phyloP scores from a whole-genome alignment of 441 rosid genomes.

The Rhodomyrtus psidioides region DNA sequence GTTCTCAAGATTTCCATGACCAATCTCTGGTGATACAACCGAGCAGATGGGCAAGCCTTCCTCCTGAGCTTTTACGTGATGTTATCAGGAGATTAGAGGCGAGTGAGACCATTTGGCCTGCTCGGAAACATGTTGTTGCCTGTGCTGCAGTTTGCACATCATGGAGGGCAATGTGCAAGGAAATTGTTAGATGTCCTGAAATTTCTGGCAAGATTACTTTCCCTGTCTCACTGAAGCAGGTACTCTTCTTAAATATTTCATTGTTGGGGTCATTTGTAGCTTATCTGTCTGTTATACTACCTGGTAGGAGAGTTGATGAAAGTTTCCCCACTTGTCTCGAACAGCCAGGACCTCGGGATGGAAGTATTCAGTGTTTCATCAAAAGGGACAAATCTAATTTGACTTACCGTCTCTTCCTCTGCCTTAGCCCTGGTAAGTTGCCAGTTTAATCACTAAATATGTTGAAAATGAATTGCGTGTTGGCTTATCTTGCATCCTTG shows the following conservation, averaged over 20 bases:
- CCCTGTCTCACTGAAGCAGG: slow-evolving; percentile 14
- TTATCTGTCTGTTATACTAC: neutral
- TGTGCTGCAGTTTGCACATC: slow-evolving; percentile 9
- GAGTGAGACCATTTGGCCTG: slow-evolving; percentile 11
- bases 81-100: slow-evolving; percentile 13
- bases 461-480: neutral
- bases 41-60: slow-evolving; percentile 13
- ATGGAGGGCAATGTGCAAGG: slow-evolving; percentile 14
- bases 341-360: slow-evolving; percentile 17
- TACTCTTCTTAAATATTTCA: neutral
- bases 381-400: slow-evolving; percentile 11
- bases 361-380: slow-evolving; percentile 11
- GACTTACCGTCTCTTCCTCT: slow-evolving; percentile 15
- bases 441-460: neutral
- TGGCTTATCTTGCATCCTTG: neutral
- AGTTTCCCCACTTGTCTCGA: neutral
- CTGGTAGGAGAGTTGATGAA: neutral
- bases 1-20: slow-evolving; percentile 5
- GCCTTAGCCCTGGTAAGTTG: slow-evolving; percentile 10
- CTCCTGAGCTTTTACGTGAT: slow-evolving; percentile 7
- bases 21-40: neutral
- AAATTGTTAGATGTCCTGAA: slow-evolving; percentile 11
- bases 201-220: slow-evolving; percentile 12
- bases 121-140: slow-evolving; percentile 9
- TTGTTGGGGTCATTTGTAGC: neutral